Conservation (phyloP, 2,329 filamentous ascomycete genomes). For the Penicillium sp. region DNA sequence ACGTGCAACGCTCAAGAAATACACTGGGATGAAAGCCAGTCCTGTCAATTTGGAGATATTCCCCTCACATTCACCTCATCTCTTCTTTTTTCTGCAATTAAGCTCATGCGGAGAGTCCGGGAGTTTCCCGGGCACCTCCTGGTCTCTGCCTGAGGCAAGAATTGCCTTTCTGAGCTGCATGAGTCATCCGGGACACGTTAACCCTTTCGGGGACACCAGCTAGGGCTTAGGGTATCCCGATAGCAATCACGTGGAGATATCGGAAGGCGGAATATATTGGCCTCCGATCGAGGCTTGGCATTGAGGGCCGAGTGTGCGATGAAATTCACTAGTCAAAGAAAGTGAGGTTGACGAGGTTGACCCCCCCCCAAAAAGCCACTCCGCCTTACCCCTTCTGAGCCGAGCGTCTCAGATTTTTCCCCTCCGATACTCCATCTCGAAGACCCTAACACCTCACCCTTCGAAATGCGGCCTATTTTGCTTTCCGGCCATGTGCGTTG, state of each 20-base stretch:
- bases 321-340: slow-evolving; percentile 39
- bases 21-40: background rate
- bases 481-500: slow-evolving; percentile 79
- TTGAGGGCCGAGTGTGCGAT: slow-evolving; percentile 40
- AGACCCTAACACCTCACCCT: slow-evolving; percentile 19
- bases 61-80: background rate
- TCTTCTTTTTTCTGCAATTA: background rate
- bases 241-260: slow-evolving; percentile 31
- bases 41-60: background rate
- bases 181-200: background rate
- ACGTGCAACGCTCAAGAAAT: background rate
- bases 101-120: slow-evolving; percentile 8
- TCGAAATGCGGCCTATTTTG: slow-evolving; percentile 92
- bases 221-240: slow-evolving; percentile 23
- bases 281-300: slow-evolving; percentile 34
- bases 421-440: slow-evolving; percentile 12
- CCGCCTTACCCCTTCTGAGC: slow-evolving; percentile 23
- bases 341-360: slow-evolving; percentile 32
- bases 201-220: background rate
- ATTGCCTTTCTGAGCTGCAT: background rate
- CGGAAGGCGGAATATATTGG: slow-evolving; percentile 20
- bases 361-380: slow-evolving; percentile 30
- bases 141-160: background rate
- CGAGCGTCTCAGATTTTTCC: slow-evolving; percentile 16
- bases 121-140: slow-evolving; percentile 1